phyloP scores from a whole-genome alignment of 176 grass and related monocot species.

The Rhynchospora pubera region DNA sequence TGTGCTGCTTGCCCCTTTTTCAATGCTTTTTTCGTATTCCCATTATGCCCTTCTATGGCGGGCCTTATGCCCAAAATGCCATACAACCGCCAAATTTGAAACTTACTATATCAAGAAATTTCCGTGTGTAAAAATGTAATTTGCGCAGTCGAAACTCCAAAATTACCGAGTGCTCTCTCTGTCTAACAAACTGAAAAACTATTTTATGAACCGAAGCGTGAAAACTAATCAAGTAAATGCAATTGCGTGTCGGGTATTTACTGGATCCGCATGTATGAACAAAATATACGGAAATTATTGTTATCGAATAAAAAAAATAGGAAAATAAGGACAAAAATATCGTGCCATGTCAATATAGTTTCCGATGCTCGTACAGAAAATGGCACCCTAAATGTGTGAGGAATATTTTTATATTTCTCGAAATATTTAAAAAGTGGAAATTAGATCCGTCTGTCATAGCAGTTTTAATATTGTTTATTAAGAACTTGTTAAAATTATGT shows the following conservation, averaged over 20 bases:
- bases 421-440: background rate
- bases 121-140: conserved; percentile 9
- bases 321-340: background rate
- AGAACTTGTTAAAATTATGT: too few relatives aligned
- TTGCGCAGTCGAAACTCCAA: background rate
- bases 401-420: background rate
- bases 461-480: too few relatives aligned
- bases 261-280: background rate
- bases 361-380: background rate
- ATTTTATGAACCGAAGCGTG: background rate
- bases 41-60: background rate
- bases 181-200: background rate
- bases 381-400: background rate
- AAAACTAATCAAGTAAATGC: background rate
- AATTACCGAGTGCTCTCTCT: too few relatives aligned
- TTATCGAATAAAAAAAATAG: background rate
- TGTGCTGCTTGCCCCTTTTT: background rate
- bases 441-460: too few relatives aligned
- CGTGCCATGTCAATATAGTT: too few relatives aligned
- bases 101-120: conserved; percentile 3
- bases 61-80: conserved; percentile 1
- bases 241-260: background rate
- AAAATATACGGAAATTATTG: background rate
- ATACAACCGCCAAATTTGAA: conserved; percentile 21
- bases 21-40: conserved; percentile 10